These are phyloP conservation scores for Hypoxylon sp. DNA, from an alignment of 2,329 filamentous ascomycete species.

Conservation along the genomic window DNA sequence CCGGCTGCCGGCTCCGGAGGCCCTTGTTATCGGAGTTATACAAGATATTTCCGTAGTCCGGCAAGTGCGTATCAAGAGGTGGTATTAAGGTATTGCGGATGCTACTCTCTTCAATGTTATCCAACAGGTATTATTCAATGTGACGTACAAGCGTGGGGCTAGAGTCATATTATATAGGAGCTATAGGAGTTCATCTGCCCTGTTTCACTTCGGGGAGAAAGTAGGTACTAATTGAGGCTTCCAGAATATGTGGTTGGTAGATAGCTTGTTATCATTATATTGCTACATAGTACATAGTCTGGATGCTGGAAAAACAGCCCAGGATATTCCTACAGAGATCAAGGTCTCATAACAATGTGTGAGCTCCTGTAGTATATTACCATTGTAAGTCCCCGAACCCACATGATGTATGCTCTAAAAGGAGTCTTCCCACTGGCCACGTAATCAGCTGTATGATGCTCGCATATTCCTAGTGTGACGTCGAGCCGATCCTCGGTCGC, in stretches of 20 bases:
- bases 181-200: neutral
- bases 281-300: slow-evolving; percentile 25
- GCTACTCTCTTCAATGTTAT: neutral
- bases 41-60: neutral
- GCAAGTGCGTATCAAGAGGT: slow-evolving; percentile 6
- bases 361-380: slow-evolving; percentile 3
- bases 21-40: neutral
- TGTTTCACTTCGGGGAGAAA: too few species aligned
- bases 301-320: slow-evolving; percentile 4
- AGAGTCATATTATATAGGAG: neutral
- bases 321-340: slow-evolving; percentile 18
- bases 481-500: neutral
- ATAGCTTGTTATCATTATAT: slow-evolving; percentile 19
- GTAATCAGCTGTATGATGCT: neutral
- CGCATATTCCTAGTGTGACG: slow-evolving; percentile 11
- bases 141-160: neutral
- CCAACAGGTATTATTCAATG: neutral
- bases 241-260: neutral
- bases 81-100: neutral
- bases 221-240: too few species aligned
- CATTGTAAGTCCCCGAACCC: slow-evolving; percentile 13
- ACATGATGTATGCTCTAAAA: slow-evolving; percentile 16
- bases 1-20: slow-evolving; percentile 30
- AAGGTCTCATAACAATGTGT: neutral
- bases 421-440: neutral